Evolutionary conservation across 2,329 filamentous ascomycete species (phyloP).

Genomic region (Aspergillus latus): DNA sequence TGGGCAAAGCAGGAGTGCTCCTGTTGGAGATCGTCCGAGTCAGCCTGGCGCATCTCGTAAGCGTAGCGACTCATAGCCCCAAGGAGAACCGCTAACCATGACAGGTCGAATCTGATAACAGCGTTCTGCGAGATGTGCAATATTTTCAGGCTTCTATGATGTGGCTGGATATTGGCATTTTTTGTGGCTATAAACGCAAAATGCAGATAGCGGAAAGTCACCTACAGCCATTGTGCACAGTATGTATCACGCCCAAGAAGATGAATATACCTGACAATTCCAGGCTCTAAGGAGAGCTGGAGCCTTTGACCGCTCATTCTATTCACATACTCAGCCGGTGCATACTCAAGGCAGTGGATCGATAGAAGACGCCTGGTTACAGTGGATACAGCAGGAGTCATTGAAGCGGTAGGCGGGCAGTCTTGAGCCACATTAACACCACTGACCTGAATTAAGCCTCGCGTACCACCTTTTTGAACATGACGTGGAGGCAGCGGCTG

Average conservation of each 20-base stretch:
- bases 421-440: too few relatives aligned
- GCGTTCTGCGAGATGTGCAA: constrained; percentile 8
- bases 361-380: neutral
- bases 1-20: constrained; percentile 7
- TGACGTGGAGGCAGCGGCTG: constrained; percentile 5
- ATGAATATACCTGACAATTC: neutral
- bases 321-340: neutral
- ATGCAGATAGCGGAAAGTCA: constrained; percentile 11
- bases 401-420: neutral
- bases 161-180: constrained; percentile 10
- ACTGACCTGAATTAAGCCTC: neutral
- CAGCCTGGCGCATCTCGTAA: constrained; percentile 7
- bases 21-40: constrained; percentile 7
- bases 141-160: constrained; percentile 13
- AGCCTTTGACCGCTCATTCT: neutral
- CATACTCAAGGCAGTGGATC: neutral
- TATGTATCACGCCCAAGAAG: neutral
- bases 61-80: neutral
- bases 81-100: neutral
- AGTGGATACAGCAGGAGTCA: constrained; percentile 7
- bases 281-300: constrained; percentile 5
- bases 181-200: constrained; percentile 11
- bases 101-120: constrained; percentile 11
- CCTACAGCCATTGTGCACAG: constrained; percentile 10
- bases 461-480: constrained; percentile 7